Conservation (phyloP, 2,329 filamentous ascomycete species). For the Leptographium galeiforme region DNA sequence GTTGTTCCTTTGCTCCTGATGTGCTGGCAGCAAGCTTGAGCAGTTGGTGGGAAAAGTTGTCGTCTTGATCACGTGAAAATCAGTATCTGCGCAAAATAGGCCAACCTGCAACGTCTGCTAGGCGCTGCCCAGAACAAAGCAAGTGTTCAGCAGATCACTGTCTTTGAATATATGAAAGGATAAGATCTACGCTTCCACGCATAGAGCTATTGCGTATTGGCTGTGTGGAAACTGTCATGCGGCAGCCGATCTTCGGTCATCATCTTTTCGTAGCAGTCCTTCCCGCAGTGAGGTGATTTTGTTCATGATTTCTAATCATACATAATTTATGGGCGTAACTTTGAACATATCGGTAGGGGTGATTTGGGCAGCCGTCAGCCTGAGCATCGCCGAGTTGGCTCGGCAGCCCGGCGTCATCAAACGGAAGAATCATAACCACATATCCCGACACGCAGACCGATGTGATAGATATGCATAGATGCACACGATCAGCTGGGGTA, state of each 20-base stretch:
- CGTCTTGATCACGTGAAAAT: not conserved
- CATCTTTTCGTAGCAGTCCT: too few species aligned
- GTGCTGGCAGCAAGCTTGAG: too few species aligned
- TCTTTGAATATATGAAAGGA: too few species aligned
- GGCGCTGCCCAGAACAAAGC: too few species aligned
- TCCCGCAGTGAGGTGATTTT: not conserved
- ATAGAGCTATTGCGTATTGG: too few species aligned
- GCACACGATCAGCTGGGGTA: conserved; percentile 36
- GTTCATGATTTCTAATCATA: not conserved
- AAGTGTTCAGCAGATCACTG: too few species aligned
- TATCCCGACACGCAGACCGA: not conserved
- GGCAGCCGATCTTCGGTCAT: too few species aligned
- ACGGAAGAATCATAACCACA: not conserved
- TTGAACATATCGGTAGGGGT: not conserved
- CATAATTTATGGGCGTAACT: not conserved
- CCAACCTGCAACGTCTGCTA: too few species aligned
- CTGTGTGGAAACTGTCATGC: too few species aligned
- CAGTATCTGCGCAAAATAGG: too few species aligned
- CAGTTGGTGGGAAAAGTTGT: not conserved
- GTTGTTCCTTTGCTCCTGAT: too few species aligned
- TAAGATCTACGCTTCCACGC: too few species aligned
- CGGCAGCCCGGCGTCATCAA: not conserved
- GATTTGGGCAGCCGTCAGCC: not conserved
- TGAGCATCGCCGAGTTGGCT: not conserved
- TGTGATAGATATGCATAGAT: not conserved